Evolutionary conservation across 768 basidiomycete species (phyloP), one percentile per base, ranked within the genome.

Genomic region (Mrakia blollopis): DNA sequence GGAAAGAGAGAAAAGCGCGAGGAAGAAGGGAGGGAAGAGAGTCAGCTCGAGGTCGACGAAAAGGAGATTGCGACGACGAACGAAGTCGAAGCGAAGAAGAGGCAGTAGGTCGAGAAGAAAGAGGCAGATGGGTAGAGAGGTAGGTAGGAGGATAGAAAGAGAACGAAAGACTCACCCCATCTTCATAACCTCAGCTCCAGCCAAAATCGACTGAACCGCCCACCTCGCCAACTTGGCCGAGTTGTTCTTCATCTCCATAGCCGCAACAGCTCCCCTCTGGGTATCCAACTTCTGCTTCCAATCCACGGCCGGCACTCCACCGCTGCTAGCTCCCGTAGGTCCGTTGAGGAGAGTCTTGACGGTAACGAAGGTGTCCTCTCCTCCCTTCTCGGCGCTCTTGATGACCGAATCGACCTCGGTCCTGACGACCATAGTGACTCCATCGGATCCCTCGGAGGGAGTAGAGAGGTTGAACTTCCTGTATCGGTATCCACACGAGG

Each of bases 231-330:
- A 88, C 84, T 99, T 99, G 86, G 91, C 94, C 80, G 91, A 92
- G 86, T 99, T 99, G 85, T 99, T 99, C 87, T 98, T 99, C 97
- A 98, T 98, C 87, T 99, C 97, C 35, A 93, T 95, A 50, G 97
- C 94, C 78, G 98, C 94, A 61, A 99, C 96, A 2, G 97, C 97
- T 79, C 97, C 97, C 63, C 94, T 89, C 84, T 98, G 94, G 7
- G 92, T 90, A 84, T 99, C 97, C 61, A 99, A 86, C 85, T 96
- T 96, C n/a, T 92, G 88, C 47, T 95, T 89, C 97, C 97, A 99
- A 84, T 99, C 97, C n/a, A 94, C 92, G 25, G 96, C 94, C 30
- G 70, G 71, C 44, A 69, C 52, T 23, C 68, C 68, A 21, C 71
- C 71, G n/a, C 39, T 62, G 39, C 14, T 21, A 11, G 77, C 50